Evolutionary conservation across 2,329 filamentous ascomycete species (phyloP), one percentile per base, ranked within the genome.

Genomic region (Penicillium aurantiogriseum): DNA sequence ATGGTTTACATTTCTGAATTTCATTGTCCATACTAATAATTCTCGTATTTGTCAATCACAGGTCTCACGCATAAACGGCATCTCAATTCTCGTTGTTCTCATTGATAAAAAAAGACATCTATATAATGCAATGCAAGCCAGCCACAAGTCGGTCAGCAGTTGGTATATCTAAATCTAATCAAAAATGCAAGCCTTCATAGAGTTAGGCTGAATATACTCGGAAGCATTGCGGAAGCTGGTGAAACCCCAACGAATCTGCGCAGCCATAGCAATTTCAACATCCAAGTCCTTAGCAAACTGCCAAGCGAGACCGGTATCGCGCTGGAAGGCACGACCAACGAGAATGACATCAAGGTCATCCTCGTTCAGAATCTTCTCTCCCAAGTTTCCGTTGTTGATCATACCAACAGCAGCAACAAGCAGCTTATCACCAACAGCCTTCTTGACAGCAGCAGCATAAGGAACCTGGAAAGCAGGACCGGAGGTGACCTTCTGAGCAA

Each of bases 351-450:
- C 92, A 56, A 86, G 65, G 61, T 75, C 72, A 7, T 78, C 73
- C 63, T 77, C 74, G 55, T 83, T 77, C 1, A 85, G 69, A 67
- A 88, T 59, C 78, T 85, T 63, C 81, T 86, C 82, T 3, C 90
- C 91, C 71, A 88, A 82, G 63, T 85, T 83, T 2, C 88, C 88
- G 36, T 83, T 83, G 46, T 83, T 87, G 67, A 96, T 90, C 53
- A 83, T 78, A 5, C 92, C 92, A 0, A 96, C 91, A 3, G 88
- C 83, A 23, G 86, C 86, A 31, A 96, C 87, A 0, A 86, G 75
- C 71, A 96, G 70, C 72, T 81, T 86, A 70, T 78, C 91, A 47
- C 87, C 88, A n/a, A 92, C 83, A 13, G 84, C 88, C 64, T 86
- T 80, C 70, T 93, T 91, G 62, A 95, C 85, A 29, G 82, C 79